Base-by-base conservation (phyloP, 495 filamentous ascomycete species). In the Neurospora sp. region DNA sequence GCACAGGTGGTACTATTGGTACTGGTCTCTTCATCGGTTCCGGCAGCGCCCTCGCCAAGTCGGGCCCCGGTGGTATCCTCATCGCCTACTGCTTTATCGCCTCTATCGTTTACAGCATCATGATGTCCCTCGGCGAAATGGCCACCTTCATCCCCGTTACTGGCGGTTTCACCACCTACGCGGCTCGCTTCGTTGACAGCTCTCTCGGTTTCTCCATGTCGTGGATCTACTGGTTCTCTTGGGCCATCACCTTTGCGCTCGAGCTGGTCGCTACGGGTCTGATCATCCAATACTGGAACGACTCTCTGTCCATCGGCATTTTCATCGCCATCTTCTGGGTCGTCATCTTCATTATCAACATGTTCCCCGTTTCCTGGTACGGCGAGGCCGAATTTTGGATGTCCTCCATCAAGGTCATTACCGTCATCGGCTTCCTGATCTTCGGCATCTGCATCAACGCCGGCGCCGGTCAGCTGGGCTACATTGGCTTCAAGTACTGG, bases 301-400 rank as follows among this genome's bases (percentile, higher is more conserved):
- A 80, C 16, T 80, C 81, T 39, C 76, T 84, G 39, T 83, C 80
- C 73, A 84, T 87, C 69, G 90, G 90, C 37, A 91, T 90, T 70
- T 91, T 92, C 77, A 94, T 94, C 77, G 85, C 88, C n/a, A 80
- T 96, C 71, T 90, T 93, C 80, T 92, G 92, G 84, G 85, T 91
- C 16, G 72, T 92, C 53, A 90, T 95, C 71, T 81, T 91, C 3
- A 77, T 80, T 68, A 77, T 90, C 69, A 94, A 94, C 76, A 87
- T 91, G 73, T 83, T 94, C 59, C 88, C 91, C 4, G 88, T 94
- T 20, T 79, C 84, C 5, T 86, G 87, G 61, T 94, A 90, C 75
- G 92, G 91, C 61, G 90, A 94, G 82, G 86, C 91, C 41, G 91
- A 93, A 76, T 93, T 93, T 80, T 88, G 86, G 80, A 91, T 93